These are phyloP conservation scores for Pichia sp. DNA, from an alignment of 1,139 yeast species.

Conservation along the genomic window DNA sequence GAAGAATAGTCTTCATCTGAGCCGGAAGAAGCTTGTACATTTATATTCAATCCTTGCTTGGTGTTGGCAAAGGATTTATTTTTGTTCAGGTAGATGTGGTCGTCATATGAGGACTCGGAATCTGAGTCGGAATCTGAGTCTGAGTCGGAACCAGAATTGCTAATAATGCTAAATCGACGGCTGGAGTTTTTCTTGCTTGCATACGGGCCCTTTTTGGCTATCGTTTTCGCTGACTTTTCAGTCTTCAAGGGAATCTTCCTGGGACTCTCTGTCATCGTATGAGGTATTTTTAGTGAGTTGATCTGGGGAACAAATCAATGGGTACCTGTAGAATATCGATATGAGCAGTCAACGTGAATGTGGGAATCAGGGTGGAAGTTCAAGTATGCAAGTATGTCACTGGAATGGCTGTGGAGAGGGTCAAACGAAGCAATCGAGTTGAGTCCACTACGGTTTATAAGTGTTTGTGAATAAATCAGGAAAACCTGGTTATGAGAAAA, in stretches of 20 bases:
- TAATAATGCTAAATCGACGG: constrained; percentile 44
- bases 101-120: constrained; percentile 15
- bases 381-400: not conserved
- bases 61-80: not conserved
- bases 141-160: constrained; percentile 41
- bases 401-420: not conserved
- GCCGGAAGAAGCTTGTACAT: constrained; percentile 18
- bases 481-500: not conserved
- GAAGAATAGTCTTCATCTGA: constrained; percentile 41
- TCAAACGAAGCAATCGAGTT: not conserved
- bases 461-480: not conserved
- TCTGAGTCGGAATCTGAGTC: constrained; percentile 31
- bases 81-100: constrained; percentile 14
- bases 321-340: not conserved
- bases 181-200: constrained; percentile 5
- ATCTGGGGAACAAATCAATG: not conserved
- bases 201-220: constrained; percentile 16
- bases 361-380: not conserved
- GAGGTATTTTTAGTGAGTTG: not conserved
- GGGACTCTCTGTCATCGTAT: constrained; percentile 13
- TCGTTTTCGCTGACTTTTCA: not conserved
- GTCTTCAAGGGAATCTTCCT: constrained; percentile 1
- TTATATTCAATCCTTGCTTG: not conserved
- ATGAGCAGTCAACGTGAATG: not conserved
- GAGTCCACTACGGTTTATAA: not conserved